These are phyloP conservation scores for Rhipidocladum racemiflorum DNA, from an alignment of 176 grass and related monocot species.

Conservation along the genomic window DNA sequence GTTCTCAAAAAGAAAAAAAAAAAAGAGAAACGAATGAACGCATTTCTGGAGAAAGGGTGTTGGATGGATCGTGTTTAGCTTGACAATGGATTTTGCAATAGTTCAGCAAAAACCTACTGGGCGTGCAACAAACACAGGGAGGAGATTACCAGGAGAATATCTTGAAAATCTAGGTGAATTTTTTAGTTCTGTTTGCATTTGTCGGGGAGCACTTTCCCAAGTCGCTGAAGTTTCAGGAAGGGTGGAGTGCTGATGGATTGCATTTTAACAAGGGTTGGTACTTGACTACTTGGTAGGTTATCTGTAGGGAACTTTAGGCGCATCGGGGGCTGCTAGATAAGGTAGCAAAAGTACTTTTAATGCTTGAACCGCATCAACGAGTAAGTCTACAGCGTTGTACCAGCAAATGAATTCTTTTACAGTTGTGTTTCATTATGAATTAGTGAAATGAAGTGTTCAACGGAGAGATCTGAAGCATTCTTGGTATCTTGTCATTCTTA, in stretches of 20 bases:
- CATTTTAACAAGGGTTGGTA: neutral
- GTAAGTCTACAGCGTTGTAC: neutral
- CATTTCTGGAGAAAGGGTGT: neutral
- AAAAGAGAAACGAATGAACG: too few relatives aligned
- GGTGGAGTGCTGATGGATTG: neutral
- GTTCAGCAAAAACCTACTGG: neutral
- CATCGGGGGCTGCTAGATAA: neutral
- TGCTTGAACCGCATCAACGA: neutral
- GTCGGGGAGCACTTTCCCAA: neutral
- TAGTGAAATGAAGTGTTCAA: too few relatives aligned
- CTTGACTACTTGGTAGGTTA: neutral
- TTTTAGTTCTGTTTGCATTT: neutral
- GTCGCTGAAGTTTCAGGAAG: neutral
- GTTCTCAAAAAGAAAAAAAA: too few relatives aligned
- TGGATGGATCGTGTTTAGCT: neutral
- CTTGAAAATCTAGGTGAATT: neutral
- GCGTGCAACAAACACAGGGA: too few relatives aligned
- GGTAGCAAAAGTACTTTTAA: neutral
- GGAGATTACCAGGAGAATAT: neutral
- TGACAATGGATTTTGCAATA: neutral
- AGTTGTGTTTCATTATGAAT: neutral
- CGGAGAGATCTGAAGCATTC: too few relatives aligned
- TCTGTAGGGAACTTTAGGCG: neutral
- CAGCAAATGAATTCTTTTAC: neutral
- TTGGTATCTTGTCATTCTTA: neutral